A percentile compares a stretch with the other conserved stretches of the same genome.
phyloP scores from a whole-genome alignment of 2,329 filamentous ascomycete species.

The Neonectria neomacrospora region DNA sequence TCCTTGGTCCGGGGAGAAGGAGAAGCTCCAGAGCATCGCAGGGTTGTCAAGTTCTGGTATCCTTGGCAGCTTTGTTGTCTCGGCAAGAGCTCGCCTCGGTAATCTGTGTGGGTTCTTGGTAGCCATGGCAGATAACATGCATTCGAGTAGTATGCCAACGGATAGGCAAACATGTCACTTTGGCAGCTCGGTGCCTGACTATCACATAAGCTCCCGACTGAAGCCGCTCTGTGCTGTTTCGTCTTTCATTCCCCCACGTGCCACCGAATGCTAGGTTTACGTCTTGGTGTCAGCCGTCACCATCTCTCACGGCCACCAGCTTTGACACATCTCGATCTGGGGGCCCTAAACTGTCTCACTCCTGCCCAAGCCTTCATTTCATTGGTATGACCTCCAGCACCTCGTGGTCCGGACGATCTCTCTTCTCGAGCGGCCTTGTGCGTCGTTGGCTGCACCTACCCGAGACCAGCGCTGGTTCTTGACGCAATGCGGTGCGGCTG shows the following conservation, averaged over 20 bases:
- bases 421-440: slow-evolving; percentile 30
- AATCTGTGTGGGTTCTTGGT: slow-evolving; percentile 26
- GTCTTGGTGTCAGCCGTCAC: slow-evolving; percentile 23
- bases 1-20: neutral
- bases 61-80: slow-evolving; percentile 7
- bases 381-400: slow-evolving; percentile 29
- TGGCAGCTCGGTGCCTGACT: slow-evolving; percentile 28
- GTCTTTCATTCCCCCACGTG: slow-evolving; percentile 7
- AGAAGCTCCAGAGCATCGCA: slow-evolving; percentile 13
- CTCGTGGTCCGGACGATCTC: slow-evolving; percentile 39
- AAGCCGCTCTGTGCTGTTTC: slow-evolving; percentile 19
- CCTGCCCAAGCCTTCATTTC: slow-evolving; percentile 16
- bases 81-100: slow-evolving; percentile 17
- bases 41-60: slow-evolving; percentile 12
- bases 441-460: slow-evolving; percentile 38
- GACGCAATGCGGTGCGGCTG: slow-evolving; percentile 39
- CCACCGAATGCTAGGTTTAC: neutral
- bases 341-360: slow-evolving; percentile 33
- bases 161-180: slow-evolving; percentile 2
- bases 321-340: slow-evolving; percentile 26
- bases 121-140: slow-evolving; percentile 21
- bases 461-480: slow-evolving; percentile 41
- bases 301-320: slow-evolving; percentile 24
- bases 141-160: neutral
- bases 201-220: slow-evolving; percentile 19